Evolutionary conservation across 371 early-diverging fungal genomes (phyloP), one percentile per base, ranked within the genome.

Genomic region (Mucor indicus): DNA sequence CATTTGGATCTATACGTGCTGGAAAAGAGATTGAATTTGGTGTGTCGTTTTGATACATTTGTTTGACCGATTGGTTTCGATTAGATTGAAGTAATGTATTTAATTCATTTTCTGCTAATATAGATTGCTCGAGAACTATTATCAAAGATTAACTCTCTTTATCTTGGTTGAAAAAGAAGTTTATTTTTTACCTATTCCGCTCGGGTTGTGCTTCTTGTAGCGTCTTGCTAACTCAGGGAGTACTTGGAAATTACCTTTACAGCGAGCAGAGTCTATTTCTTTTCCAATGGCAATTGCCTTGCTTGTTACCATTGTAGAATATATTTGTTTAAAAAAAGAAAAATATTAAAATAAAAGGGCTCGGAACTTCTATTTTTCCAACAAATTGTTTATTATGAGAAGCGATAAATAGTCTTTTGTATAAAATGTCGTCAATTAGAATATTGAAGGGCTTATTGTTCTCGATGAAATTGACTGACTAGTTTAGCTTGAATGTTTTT

Each of bases 191-290:
- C 89, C 84, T 50, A 69, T 54, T 23, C 83, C 87, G 17, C 74
- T 76, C 20, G 81, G 70, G 42, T 79, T 73, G 46, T 83, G 80
- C 45, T 85, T 86, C 39, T 75, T 55, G 46, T 84, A 86, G 23
- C 80, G 72, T 48, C 82, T 68, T 13, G 87, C 84, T n/a, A 86
- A 71, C 31, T 83, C 79, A 48, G 80, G 76, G 40, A 86, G 60
- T 16, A 63, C 64, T 19, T 53, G 47, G 84, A 84, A 86, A 24
- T 67, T 63, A 1, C 75, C 79, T 38, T 72, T 69, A 44, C 79
- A 81, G 5, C 83, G 72, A 12, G 81, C 80, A 25, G 60, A 44
- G 44, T 83, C 83, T n/a, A 81, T 62, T 21, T 83, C 83, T 46
- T 63, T 69, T 41, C 61, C 66, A 37, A 70, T 55, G 10, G 53